Evolutionary conservation across 768 basidiomycete genomes (phyloP).

Genomic region (Suillus brevipes): DNA sequence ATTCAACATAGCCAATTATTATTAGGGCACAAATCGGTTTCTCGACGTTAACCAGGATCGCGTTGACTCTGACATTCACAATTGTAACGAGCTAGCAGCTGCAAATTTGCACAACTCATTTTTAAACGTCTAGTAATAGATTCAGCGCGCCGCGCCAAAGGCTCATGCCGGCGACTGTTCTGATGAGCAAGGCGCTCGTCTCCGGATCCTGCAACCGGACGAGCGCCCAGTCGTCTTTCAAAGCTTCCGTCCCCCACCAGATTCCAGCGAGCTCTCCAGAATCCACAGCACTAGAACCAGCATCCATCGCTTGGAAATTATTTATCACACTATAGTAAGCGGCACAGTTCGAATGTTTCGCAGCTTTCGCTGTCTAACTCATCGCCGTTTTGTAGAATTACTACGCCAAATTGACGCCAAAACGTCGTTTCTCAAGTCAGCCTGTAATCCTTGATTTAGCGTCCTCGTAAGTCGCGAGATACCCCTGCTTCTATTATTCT

Average conservation of each 20-base stretch:
- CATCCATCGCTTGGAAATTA: neutral
- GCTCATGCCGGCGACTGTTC: no score
- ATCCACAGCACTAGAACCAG: neutral
- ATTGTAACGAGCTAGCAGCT: neutral
- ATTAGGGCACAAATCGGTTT: no score
- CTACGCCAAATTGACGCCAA: neutral
- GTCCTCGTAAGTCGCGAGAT: neutral
- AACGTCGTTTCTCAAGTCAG: neutral
- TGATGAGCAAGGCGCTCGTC: neutral
- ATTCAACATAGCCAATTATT: no score
- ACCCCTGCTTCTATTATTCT: neutral
- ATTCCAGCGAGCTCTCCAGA: neutral
- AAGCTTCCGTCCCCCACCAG: neutral
- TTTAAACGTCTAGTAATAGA: neutral
- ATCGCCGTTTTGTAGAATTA: neutral
- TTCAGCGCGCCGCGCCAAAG: neutral
- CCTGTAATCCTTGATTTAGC: neutral
- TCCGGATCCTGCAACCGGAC: neutral
- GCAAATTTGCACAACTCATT: neutral
- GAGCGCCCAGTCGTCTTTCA: neutral
- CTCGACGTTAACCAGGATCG: no score
- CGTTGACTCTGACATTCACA: no score
- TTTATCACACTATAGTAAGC: neutral
- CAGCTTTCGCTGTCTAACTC: neutral
- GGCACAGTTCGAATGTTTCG: neutral